phyloP scores from a whole-genome alignment of 768 basidiomycete genomes.

The Udeniomyces megalosporus region DNA sequence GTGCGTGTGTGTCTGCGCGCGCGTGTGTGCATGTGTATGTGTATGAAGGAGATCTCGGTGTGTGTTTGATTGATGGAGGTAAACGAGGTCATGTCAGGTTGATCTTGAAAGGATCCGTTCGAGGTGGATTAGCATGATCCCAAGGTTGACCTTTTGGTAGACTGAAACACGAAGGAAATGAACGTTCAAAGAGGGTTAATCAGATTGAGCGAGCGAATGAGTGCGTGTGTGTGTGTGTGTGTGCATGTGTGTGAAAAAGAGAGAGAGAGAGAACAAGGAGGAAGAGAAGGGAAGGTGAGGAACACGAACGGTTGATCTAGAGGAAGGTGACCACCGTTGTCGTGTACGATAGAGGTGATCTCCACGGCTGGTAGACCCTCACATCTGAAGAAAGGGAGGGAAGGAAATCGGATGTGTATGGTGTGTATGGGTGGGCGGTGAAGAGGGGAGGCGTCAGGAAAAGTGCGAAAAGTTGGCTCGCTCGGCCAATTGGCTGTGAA shows the following conservation, averaged over 20 bases:
- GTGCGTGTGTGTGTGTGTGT: too few species aligned
- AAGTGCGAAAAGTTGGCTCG: not conserved
- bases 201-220: too few species aligned
- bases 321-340: slow-evolving; percentile 9
- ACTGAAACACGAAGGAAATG: not conserved
- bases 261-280: not conserved
- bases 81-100: not conserved
- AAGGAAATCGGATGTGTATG: not conserved
- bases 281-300: not conserved
- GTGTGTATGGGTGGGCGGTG: not conserved
- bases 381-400: not conserved
- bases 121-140: not conserved
- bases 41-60: too few species aligned
- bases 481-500: too few species aligned
- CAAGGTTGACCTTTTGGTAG: not conserved
- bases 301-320: slow-evolving; percentile 9
- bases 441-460: not conserved
- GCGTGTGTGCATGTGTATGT: too few species aligned
- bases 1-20: too few species aligned
- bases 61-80: too few species aligned
- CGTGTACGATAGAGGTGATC: not conserved
- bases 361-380: slow-evolving; percentile 11
- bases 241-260: not conserved
- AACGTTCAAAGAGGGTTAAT: not conserved
- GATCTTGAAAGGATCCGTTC: slow-evolving; percentile 1